A percentile compares a stretch with the other conserved stretches of the same genome.
Conservation (phyloP, 2,329 filamentous ascomycete species). For the Aspergillus floridensis region DNA sequence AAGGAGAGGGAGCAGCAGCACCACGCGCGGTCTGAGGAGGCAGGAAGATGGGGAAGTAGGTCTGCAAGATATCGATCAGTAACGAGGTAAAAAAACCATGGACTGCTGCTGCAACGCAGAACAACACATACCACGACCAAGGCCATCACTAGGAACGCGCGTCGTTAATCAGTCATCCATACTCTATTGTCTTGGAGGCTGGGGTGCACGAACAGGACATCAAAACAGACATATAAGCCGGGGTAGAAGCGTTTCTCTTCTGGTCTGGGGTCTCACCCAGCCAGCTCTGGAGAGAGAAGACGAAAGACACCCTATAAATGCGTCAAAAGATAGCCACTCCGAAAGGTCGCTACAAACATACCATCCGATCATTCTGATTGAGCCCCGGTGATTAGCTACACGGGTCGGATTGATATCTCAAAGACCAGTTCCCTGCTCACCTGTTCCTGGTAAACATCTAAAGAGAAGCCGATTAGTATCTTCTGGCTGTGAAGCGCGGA, state of each 20-base stretch:
- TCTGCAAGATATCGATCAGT: constrained; percentile 39
- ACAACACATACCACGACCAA: constrained; percentile 49
- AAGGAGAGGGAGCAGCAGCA: constrained; percentile 46
- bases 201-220: constrained; percentile 66
- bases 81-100: neutral
- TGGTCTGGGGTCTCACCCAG: constrained; percentile 49
- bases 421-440: constrained; percentile 44
- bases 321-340: constrained; percentile 14
- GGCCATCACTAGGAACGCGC: constrained; percentile 54
- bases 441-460: constrained; percentile 88
- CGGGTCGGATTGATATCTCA: neutral
- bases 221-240: constrained; percentile 70
- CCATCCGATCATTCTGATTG: constrained; percentile 61
- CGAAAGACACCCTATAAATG: constrained; percentile 43
- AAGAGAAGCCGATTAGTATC: constrained; percentile 17
- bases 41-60: constrained; percentile 65
- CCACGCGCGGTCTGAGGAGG: constrained; percentile 49
- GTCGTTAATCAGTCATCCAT: constrained; percentile 16
- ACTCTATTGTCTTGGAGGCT: neutral
- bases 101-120: constrained; percentile 6
- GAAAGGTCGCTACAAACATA: constrained; percentile 30
- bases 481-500: constrained; percentile 7
- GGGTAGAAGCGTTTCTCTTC: constrained; percentile 63
- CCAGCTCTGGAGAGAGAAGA: constrained; percentile 50
- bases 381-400: constrained; percentile 13